Evolutionary conservation across 176 grass and related monocot species (phyloP).

Genomic region (Zoysia japonica): DNA sequence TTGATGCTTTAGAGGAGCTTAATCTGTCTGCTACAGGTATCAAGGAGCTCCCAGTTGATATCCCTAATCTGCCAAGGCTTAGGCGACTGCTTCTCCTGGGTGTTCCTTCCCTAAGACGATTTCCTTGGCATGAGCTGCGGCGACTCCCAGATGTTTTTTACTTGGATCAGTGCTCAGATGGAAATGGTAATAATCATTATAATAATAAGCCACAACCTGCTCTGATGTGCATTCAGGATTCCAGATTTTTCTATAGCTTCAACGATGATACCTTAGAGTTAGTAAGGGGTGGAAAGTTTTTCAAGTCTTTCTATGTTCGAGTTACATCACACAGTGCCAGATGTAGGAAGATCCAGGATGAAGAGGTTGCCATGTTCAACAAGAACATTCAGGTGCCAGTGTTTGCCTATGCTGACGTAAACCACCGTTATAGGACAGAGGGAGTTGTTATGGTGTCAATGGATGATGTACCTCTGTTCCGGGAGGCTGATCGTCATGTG

Average conservation of each 20-base stretch:
- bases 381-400: neutral
- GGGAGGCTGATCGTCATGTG: neutral
- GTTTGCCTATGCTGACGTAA: neutral
- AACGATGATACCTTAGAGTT: no score
- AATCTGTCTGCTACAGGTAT: conserved; percentile 11
- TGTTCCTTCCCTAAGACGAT: neutral
- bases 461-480: neutral
- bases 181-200: no score
- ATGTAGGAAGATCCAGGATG: neutral
- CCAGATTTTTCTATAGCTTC: no score
- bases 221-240: no score
- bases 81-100: neutral
- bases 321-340: neutral
- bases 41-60: neutral
- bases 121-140: conserved; percentile 26
- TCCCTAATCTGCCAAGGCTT: conserved; percentile 1
- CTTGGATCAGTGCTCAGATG: neutral
- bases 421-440: fast-evolving
- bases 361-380: neutral
- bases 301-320: no score
- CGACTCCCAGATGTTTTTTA: neutral
- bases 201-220: no score
- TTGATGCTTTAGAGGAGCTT: conserved; percentile 19
- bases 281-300: no score
- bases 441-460: neutral